These are phyloP conservation scores for Coniochaeta ligniaria DNA, from an alignment of 2,329 filamentous ascomycete species.

Conservation along the genomic window DNA sequence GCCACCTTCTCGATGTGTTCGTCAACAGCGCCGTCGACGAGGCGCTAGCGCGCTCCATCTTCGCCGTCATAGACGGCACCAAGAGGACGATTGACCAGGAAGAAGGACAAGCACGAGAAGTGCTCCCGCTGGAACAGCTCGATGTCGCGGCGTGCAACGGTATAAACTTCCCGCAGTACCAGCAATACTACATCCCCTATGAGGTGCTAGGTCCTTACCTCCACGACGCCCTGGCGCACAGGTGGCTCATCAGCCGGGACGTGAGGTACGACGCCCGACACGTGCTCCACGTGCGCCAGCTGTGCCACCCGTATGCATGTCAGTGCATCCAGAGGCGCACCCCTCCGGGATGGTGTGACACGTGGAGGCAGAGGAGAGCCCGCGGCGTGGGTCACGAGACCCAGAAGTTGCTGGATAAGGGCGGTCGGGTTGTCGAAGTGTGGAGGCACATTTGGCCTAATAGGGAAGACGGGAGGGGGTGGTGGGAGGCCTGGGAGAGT, in stretches of 20 bases:
- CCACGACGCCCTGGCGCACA: background rate
- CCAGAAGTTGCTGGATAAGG: background rate
- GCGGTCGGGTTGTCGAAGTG: background rate
- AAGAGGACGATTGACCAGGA: background rate
- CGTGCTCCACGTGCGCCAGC: conserved; percentile 3
- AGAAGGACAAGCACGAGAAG: too few species aligned
- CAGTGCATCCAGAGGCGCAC: background rate
- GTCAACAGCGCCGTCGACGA: conserved; percentile 7
- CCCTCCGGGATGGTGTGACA: background rate
- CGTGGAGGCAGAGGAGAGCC: background rate
- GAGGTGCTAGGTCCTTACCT: background rate
- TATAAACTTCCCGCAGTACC: too few species aligned
- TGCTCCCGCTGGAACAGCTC: conserved; percentile 5
- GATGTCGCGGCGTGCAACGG: too few species aligned
- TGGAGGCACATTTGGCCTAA: conserved; percentile 2
- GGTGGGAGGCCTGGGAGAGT: conserved; percentile 2
- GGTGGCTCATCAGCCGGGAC: conserved; percentile 2
- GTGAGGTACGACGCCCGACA: conserved; percentile 5
- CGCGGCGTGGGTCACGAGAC: background rate
- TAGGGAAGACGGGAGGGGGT: background rate
- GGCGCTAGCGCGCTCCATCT: conserved; percentile 5
- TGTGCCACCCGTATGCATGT: background rate
- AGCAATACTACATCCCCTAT: too few species aligned
- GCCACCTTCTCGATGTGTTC: conserved; percentile 4
- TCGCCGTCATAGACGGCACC: conserved; percentile 2